Conservation (phyloP, 202 grass and related monocot genomes). For the Panicum virgatum region DNA sequence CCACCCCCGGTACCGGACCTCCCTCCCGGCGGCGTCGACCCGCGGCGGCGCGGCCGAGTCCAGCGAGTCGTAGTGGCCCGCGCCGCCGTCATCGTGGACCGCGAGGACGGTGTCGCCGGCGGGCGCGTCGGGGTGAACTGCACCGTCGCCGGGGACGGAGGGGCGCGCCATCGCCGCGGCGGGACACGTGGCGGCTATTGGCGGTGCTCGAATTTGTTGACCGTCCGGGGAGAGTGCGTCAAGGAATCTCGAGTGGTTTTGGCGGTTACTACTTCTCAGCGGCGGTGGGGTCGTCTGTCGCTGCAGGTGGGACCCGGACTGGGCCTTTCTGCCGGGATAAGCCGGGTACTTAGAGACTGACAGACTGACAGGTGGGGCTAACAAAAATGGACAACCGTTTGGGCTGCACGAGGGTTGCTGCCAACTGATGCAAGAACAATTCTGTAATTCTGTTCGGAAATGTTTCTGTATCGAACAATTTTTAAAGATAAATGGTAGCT, state of each 20-base stretch:
- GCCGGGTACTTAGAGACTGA: neutral
- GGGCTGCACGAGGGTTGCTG: neutral
- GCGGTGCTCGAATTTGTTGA: slow-evolving; percentile 4
- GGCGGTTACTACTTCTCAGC: neutral
- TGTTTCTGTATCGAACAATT: neutral
- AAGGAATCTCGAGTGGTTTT: neutral
- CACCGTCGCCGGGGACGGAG: slow-evolving; percentile 5
- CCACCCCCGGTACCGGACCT: slow-evolving; percentile 58
- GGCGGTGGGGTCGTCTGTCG: neutral
- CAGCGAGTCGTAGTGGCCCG: neutral
- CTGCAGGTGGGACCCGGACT: neutral
- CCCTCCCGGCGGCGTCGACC: neutral
- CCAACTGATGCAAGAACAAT: neutral
- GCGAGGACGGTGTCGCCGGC: neutral
- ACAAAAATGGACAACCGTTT: neutral
- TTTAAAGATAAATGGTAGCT: neutral
- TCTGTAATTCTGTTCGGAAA: neutral
- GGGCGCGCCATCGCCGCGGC: neutral
- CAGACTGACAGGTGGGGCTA: neutral
- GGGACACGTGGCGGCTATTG: neutral
- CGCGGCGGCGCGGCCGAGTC: neutral
- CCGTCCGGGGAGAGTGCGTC: neutral
- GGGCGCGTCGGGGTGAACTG: neutral
- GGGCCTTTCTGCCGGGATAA: neutral
- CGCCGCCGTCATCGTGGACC: neutral